Percentiles rank a stretch among this genome's conserved stretches.
Conservation (phyloP, 2,329 filamentous ascomycete species). For the Trichoderma arundinaceum region DNA sequence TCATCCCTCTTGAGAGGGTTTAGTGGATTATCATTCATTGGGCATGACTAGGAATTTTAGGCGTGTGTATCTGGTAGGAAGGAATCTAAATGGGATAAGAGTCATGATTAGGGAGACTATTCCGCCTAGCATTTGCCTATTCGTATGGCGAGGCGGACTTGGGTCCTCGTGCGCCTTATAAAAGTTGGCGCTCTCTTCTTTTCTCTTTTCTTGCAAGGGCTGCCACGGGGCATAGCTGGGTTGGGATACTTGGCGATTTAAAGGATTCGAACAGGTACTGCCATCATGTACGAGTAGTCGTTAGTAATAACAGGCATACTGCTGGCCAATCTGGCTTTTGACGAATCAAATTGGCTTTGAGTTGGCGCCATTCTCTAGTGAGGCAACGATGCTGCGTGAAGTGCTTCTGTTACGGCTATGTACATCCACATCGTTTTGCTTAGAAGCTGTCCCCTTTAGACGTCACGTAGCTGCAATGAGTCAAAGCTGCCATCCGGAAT, state of each 20-base stretch:
- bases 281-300: constrained; percentile 18
- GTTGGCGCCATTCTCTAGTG: too few relatives aligned
- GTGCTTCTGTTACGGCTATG: too few relatives aligned
- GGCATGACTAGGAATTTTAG: constrained; percentile 33
- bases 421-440: too few relatives aligned
- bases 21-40: constrained; percentile 29
- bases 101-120: background rate
- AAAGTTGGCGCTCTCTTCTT: constrained; percentile 3
- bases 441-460: too few relatives aligned
- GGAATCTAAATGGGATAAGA: constrained; percentile 3
- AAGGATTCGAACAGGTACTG: background rate
- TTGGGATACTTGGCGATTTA: background rate
- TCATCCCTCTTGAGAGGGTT: constrained; percentile 20
- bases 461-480: too few relatives aligned
- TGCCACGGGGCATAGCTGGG: background rate
- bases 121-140: constrained; percentile 3
- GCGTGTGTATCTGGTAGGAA: constrained; percentile 31
- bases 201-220: background rate
- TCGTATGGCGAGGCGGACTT: constrained; percentile 4
- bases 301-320: background rate
- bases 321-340: background rate
- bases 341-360: too few relatives aligned
- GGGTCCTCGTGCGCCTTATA: background rate
- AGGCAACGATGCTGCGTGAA: background rate
- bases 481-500: too few relatives aligned